Evolutionary conservation across 2,329 filamentous ascomycete genomes (phyloP), one percentile per base, ranked within the genome.

Genomic region (Ophiostoma sp.): DNA sequence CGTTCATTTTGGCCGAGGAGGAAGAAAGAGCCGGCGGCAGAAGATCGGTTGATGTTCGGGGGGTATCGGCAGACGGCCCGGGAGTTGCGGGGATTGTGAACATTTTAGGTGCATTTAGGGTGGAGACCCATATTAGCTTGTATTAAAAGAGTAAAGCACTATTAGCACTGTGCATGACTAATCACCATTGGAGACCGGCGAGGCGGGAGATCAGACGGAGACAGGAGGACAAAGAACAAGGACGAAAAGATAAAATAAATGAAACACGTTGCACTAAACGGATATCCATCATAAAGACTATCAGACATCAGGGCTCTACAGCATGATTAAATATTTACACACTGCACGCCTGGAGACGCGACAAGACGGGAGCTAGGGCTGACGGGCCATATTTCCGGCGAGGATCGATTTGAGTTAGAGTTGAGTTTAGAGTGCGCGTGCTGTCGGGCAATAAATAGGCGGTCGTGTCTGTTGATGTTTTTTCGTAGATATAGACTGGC

Each of bases 1-100:
- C 85, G 70, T 89, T 82, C 87, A 89, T 89, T 36, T 15, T 52
- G 39, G 41, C 4, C 17, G 10, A 13, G 41, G 20, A 33, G 20
- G 10, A 36, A 4, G 23, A n/a, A 10, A n/a, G 39, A 13, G 17
- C 60, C 3, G 23, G 2, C 36, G 52, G 52, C 52, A 57, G 52
- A 57, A 57, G 52, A 27, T 57, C 52, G 52, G 52, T 57, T 57
- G 52, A 57, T 57, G 52, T 57, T 57, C 52, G 52, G 52, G n/a
- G 52, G n/a, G n/a, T 57, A 27, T 57, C 52, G 52, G 52, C 23
- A 57, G 20, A 57, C 52, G 52, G 52, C 23, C 52, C 52, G 52
- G 52, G 52, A 57, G 27, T 27, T 57, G 52, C 52, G 52, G 52
- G 52, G 52, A 48, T 48, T 48, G 15, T 57, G 52, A 48, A 48